These are phyloP conservation scores for Talaromyces funiculosus DNA, from an alignment of 2,329 filamentous ascomycete species.

Conservation along the genomic window DNA sequence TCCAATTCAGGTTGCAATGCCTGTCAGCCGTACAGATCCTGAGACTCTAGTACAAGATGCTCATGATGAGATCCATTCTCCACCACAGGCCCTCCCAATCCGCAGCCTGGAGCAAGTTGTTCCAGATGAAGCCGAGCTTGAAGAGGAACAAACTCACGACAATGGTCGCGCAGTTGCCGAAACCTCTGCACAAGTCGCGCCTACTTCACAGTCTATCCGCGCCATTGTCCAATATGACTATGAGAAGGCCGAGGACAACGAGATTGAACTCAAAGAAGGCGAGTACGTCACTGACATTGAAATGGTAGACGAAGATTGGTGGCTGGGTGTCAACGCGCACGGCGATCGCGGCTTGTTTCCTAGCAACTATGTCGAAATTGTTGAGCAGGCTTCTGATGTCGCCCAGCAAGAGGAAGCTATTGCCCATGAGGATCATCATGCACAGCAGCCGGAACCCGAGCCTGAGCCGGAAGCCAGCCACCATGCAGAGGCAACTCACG, in stretches of 20 bases:
- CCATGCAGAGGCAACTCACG: slow-evolving; percentile 18
- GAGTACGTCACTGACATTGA: slow-evolving; percentile 87
- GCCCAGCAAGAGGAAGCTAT: slow-evolving; percentile 21
- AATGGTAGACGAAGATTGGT: slow-evolving; percentile 98
- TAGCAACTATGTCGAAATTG: slow-evolving; percentile 90
- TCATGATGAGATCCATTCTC: slow-evolving; percentile 37
- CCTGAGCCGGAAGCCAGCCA: slow-evolving; percentile 15
- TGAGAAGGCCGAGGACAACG: slow-evolving; percentile 95
- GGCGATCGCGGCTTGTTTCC: slow-evolving; percentile 91
- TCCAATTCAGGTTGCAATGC: slow-evolving; percentile 79
- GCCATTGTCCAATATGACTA: slow-evolving; percentile 91
- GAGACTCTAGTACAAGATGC: slow-evolving; percentile 37
- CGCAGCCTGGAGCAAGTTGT: slow-evolving; percentile 58
- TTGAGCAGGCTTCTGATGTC: slow-evolving; percentile 50
- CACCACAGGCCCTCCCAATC: slow-evolving; percentile 51
- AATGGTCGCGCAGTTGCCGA: slow-evolving; percentile 55
- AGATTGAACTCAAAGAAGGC: slow-evolving; percentile 84
- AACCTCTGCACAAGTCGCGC: slow-evolving; percentile 47
- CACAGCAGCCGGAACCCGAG: slow-evolving; percentile 22
- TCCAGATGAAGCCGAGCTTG: slow-evolving; percentile 58
- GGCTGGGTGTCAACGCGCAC: slow-evolving; percentile 82
- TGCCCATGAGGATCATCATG: neutral
- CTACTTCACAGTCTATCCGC: slow-evolving; percentile 56
- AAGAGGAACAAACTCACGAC: slow-evolving; percentile 56
- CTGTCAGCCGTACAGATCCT: slow-evolving; percentile 61